Conservation (phyloP, 176 grass and related monocot species). For the Carex scoparia region DNA sequence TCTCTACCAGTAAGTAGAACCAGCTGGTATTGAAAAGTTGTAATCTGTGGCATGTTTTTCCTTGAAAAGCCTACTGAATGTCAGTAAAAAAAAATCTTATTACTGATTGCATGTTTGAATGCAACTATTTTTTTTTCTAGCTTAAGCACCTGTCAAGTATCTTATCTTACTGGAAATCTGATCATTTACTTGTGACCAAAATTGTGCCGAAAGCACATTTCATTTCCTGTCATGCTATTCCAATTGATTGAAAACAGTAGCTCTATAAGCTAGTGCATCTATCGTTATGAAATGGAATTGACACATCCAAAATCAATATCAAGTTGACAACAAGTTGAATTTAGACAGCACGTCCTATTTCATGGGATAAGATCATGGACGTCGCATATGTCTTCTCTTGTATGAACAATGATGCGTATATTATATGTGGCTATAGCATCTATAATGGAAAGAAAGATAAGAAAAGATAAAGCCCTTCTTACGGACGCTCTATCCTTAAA, state of each 20-base stretch:
- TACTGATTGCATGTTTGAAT: not conserved
- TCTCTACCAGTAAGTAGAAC: not conserved
- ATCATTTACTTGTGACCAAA: constrained; percentile 18
- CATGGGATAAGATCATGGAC: constrained; percentile 8
- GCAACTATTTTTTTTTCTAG: not conserved
- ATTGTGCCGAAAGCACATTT: constrained; percentile 10
- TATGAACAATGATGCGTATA: not conserved
- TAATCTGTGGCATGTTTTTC: not conserved
- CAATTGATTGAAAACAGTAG: constrained; percentile 25
- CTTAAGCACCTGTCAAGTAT: not conserved
- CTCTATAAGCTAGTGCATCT: constrained; percentile 26
- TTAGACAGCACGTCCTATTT: constrained; percentile 2
- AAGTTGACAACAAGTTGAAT: constrained; percentile 5
- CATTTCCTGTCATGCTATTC: not conserved
- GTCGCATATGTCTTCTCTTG: not conserved
- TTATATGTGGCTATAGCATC: constrained; percentile 8
- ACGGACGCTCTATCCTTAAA: not conserved
- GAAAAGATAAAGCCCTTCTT: constrained; percentile 17
- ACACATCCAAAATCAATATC: not conserved
- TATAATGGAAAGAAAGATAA: constrained; percentile 5
- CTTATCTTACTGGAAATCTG: constrained; percentile 8
- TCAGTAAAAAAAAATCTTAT: constrained; percentile 1
- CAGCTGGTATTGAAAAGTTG: not conserved
- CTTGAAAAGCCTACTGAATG: not conserved
- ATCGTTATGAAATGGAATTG: constrained; percentile 24